Conservation (phyloP, 805 yeast genomes). For the Starmerella cellae region DNA sequence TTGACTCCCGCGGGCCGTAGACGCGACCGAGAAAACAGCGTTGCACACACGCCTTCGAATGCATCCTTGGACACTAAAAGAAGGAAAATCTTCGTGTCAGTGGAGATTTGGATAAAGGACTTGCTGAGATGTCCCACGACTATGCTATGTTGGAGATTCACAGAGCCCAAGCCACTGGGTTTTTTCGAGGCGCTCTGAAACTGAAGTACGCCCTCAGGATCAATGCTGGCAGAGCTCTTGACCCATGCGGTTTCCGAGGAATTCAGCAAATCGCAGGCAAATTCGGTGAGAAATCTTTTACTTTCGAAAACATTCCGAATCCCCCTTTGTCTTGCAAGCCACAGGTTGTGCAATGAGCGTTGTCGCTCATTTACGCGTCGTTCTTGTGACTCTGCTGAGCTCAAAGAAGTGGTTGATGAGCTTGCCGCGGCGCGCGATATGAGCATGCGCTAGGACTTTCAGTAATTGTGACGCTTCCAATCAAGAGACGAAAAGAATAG, state of each 20-base stretch:
- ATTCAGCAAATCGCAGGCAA: conserved; percentile 14
- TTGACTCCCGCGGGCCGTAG: conserved; percentile 18
- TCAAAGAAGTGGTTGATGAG: neutral
- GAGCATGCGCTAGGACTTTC: conserved; percentile 10
- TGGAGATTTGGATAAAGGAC: conserved; percentile 12
- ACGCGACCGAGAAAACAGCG: conserved; percentile 17
- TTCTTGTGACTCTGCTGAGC: neutral
- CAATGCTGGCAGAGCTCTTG: conserved; percentile 5
- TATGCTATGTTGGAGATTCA: conserved; percentile 12
- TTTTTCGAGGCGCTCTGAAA: neutral
- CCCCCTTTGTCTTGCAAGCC: conserved; percentile 1
- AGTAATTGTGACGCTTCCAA: no score
- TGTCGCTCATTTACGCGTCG: neutral
- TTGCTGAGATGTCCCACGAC: conserved; percentile 19
- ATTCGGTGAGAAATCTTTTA: neutral
- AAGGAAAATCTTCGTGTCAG: conserved; percentile 8
- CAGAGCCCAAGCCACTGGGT: neutral
- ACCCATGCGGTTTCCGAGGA: conserved; percentile 16
- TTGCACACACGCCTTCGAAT: conserved; percentile 9
- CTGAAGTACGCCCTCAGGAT: conserved; percentile 6
- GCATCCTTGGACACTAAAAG: conserved; percentile 1
- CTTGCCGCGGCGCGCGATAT: conserved; percentile 12
- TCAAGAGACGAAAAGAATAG: no score
- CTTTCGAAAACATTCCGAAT: conserved; percentile 2
- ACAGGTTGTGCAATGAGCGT: neutral